Conservation (phyloP, 2,329 filamentous ascomycete species). For the Apiospora koreana region DNA sequence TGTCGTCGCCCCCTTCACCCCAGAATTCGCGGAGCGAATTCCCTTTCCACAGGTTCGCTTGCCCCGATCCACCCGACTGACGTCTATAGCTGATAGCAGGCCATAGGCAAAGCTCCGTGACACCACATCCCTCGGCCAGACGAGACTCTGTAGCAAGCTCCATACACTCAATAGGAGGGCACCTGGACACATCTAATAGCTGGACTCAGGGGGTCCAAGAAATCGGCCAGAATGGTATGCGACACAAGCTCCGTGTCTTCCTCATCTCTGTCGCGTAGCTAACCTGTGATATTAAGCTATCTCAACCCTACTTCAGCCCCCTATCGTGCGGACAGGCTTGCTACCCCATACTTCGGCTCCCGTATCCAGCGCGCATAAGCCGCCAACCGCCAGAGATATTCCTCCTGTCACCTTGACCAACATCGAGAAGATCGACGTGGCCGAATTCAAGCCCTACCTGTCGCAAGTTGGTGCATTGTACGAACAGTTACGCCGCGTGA, state of each 20-base stretch:
- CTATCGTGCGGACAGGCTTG: constrained; percentile 85
- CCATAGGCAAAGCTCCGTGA: constrained; percentile 44
- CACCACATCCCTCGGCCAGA: constrained; percentile 54
- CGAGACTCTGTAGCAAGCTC: constrained; percentile 87
- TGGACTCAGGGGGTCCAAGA: constrained; percentile 63
- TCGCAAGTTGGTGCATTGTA: constrained; percentile 84
- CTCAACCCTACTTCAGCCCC: constrained; percentile 87
- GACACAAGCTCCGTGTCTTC: constrained; percentile 2
- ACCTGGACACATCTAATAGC: constrained; percentile 66
- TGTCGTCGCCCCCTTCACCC: constrained; percentile 50
- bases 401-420: constrained; percentile 91
- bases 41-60: constrained; percentile 57
- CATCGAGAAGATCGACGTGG: constrained; percentile 75
- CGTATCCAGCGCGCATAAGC: constrained; percentile 71
- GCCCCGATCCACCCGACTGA: constrained; percentile 23
- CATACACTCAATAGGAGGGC: constrained; percentile 69
- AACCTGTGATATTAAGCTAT: constrained; percentile 61
- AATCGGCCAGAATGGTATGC: constrained; percentile 78
- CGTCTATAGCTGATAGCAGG: neutral
- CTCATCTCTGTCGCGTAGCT: neutral
- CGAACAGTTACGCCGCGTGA: constrained; percentile 83
- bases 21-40: constrained; percentile 55
- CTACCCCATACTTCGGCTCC: constrained; percentile 75
- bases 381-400: constrained; percentile 85
- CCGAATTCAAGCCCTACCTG: constrained; percentile 83